Base-by-base conservation (phyloP, 331 rosid genomes). In the Malus hybrid region DNA sequence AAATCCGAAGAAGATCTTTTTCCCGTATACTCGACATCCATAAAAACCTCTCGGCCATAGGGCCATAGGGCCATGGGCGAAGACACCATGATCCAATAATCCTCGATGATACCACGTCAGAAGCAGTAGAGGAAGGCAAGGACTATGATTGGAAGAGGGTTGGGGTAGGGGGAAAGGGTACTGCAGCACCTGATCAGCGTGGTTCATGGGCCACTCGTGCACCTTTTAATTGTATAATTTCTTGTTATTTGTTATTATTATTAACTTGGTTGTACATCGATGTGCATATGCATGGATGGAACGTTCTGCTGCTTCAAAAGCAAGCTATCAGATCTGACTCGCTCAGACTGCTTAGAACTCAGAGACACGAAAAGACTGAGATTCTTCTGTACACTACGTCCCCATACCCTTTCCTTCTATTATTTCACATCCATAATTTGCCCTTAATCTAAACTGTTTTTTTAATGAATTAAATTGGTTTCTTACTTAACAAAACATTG, bases 141-240 rank as follows among this genome's bases (percentile, higher is more conserved):
- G 61, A 57, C 73, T 27, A 48, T 11, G 13, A 36, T 6, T 11
- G 15, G 20, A 36, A 74, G 67, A 8, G 50, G 0, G 15, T 22
- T 18, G 5, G 11, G 4, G 29, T 62, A 50, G 42, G 65, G 32
- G 62, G 6, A 50, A 5, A 6, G 33, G 78, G 36, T 59, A 2
- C 55, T 68, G 85, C 89, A 77, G 85, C 80, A 77, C 87, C 87
- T 86, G 89, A 83, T 59, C 86, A 77, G 85, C 86, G 82, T 69
- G 79, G 81, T 68, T 52, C 54, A 83, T 70, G 86, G 83, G 80
- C 79, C 86, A 77, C 83, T 78, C 88, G 80, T 79, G 82, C 82
- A 66, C 19, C 31, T 50, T 55, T 13, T 71, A 32, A 65, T 55
- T 13, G 59, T 11, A n/a, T 56, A 55, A 19, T 56, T 56, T 59